phyloP scores from a whole-genome alignment of 257 asterid species.

The Cruciata laevipes region DNA sequence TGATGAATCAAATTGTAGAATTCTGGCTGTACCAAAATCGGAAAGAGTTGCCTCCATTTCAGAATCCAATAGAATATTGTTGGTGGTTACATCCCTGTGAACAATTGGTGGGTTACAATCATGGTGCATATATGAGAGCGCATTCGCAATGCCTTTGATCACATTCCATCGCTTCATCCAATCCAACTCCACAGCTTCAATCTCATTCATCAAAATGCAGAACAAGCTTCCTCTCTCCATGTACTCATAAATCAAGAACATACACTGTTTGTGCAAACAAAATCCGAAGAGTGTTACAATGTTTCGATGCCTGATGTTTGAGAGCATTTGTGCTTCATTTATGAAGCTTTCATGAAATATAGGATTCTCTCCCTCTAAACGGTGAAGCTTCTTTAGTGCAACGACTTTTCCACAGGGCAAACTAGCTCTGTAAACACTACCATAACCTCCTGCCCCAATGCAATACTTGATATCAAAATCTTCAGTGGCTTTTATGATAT shows the following conservation, averaged over 20 bases:
- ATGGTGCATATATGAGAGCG: slow-evolving; percentile 4
- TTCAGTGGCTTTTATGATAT: slow-evolving; percentile 1
- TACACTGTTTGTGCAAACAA: neutral
- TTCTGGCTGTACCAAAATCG: slow-evolving; percentile 5
- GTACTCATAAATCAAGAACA: slow-evolving; percentile 9
- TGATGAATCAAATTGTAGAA: neutral
- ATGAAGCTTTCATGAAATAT: neutral
- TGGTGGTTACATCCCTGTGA: slow-evolving; percentile 9
- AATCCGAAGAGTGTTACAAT: neutral
- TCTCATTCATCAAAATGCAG: neutral
- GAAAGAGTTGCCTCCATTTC: neutral
- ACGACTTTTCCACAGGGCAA: slow-evolving; percentile 3
- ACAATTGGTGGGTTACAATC: slow-evolving; percentile 5
- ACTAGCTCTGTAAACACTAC: neutral
- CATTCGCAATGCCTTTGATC: slow-evolving; percentile 8
- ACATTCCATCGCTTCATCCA: slow-evolving; percentile 9
- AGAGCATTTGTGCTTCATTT: slow-evolving; percentile 5
- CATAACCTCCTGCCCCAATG: slow-evolving; percentile 8
- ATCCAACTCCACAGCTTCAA: slow-evolving; percentile 1
- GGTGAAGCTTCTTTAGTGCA: slow-evolving; percentile 1
- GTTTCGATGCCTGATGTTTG: slow-evolving; percentile 4
- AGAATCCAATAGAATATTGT: slow-evolving; percentile 6
- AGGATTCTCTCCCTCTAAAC: neutral
- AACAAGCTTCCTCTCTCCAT: slow-evolving; percentile 13
- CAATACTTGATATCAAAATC: slow-evolving; percentile 6